Evolutionary conservation across 352 stramenopile genomes (phyloP), one percentile per base, ranked within the genome.

Genomic region (Hyaloperonospora brassicae): DNA sequence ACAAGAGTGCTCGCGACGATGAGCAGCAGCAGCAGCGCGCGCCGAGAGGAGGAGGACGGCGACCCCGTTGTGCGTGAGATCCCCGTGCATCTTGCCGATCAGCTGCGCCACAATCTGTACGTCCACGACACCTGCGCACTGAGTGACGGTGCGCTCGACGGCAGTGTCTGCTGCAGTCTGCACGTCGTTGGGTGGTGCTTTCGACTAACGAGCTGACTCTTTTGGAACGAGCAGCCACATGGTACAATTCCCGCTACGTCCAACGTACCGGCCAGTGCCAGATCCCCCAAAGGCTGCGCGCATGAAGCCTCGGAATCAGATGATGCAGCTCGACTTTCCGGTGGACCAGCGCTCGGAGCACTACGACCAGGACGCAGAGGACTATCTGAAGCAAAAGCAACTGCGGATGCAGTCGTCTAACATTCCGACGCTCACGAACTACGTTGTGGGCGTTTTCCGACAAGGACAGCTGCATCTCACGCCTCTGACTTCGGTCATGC

Each of bases 21-120:
- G n/a, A 42, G 36, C 39, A 11, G 5, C 5, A 11, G 5, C 5
- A 44, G 5, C 5, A 13, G 14, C 36, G 23, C 27, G 27, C 27
- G 8, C 27, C 27, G 27, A 40, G 35, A 43, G 52, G 11, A 35
- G 13, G 62, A 65, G 64, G 63, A 78, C 39, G 80, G 90, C 46
- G 82, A 93, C 64, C 82, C 82, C 38, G 66, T 93, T 30, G 79
- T 93, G 57, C 77, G 70, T 45, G 82, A 93, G 68, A 89, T 93
- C 55, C 79, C 82, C 36, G 79, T 93, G 61, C 82, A 93, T 61
- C 74, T 93, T 34, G 76, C 77, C 2, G 76, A 90, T 21, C 65
- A 79, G 31, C 57, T 88, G 52, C 72, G 77, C 48, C 55, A 70
- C n/a, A 81, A 76, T 65, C 69, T 89, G 74, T 91, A 70, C 38